These are phyloP conservation scores for Arabidopsis suecica DNA, from an alignment of 345 rosid species.

Conservation along the genomic window DNA sequence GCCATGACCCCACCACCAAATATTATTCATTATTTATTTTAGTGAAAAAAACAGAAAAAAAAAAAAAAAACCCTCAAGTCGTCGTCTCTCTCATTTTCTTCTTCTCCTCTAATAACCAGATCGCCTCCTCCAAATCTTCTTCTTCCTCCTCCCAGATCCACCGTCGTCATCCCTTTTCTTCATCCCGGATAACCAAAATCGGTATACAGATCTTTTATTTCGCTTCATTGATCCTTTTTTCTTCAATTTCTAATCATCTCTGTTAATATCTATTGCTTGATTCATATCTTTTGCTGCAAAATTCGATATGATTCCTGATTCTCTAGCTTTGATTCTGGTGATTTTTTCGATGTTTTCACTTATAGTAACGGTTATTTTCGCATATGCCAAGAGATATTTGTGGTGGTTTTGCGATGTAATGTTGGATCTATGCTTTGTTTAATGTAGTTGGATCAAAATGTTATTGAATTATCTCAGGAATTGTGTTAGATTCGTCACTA, in stretches of 20 bases:
- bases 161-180: background rate
- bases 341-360: background rate
- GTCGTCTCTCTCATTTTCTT: conserved; percentile 10
- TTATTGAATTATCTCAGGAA: background rate
- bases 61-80: background rate
- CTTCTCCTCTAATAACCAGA: conserved; percentile 24
- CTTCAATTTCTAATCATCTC: background rate
- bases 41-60: background rate
- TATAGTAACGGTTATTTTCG: background rate
- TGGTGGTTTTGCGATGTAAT: conserved; percentile 10
- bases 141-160: conserved; percentile 32
- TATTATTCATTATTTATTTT: background rate
- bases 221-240: background rate
- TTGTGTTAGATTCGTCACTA: conserved; percentile 15
- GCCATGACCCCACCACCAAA: conserved; percentile 31
- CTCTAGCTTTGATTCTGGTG: background rate
- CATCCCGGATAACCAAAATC: background rate
- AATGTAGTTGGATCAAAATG: background rate
- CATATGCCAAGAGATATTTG: too few species aligned
- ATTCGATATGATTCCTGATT: background rate
- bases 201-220: background rate
- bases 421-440: conserved; percentile 15
- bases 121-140: conserved; percentile 20
- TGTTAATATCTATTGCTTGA: background rate
- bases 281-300: background rate